Conservation (phyloP, 2,329 filamentous ascomycete species). For the Colletotrichum musicola region DNA sequence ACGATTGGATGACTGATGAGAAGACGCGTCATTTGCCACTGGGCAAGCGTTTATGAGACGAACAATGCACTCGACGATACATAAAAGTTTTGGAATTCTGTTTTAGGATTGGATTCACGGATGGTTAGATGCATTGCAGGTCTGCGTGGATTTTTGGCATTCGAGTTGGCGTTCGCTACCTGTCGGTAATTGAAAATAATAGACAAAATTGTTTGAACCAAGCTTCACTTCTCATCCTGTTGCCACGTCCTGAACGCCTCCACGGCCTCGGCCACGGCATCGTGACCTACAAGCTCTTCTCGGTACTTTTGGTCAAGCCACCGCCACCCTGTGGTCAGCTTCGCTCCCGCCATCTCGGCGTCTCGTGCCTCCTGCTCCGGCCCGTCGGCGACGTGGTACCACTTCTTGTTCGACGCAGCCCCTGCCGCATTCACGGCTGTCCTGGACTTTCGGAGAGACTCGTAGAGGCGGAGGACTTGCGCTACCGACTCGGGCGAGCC, state of each 20-base stretch:
- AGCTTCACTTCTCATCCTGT: neutral
- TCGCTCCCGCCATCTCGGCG: constrained; percentile 9
- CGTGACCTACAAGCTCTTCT: neutral
- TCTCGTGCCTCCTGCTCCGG: constrained; percentile 30
- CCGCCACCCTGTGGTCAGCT: constrained; percentile 15
- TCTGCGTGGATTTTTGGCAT: neutral
- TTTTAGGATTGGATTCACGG: neutral
- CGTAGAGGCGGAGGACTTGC: constrained; percentile 17
- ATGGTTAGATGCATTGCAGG: neutral
- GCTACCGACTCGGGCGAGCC: neutral
- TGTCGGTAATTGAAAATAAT: neutral
- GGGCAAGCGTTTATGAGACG: neutral
- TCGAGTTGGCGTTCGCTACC: neutral
- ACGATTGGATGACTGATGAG: neutral
- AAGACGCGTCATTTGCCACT: neutral
- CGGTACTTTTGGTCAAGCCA: constrained; percentile 14
- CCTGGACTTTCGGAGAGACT: constrained; percentile 3
- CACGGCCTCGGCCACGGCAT: constrained; percentile 12
- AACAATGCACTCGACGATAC: neutral
- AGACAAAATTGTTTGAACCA: too few species aligned
- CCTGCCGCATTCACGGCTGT: constrained; percentile 17
- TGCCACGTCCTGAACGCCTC: constrained; percentile 9
- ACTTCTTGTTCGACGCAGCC: constrained; percentile 20
- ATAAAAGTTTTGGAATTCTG: neutral
- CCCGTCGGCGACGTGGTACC: constrained; percentile 30